Percentiles rank a stretch among this genome's conserved stretches.
These are phyloP conservation scores for Zygoascus flipseniorum DNA, from an alignment of 805 yeast species.

Conservation along the genomic window DNA sequence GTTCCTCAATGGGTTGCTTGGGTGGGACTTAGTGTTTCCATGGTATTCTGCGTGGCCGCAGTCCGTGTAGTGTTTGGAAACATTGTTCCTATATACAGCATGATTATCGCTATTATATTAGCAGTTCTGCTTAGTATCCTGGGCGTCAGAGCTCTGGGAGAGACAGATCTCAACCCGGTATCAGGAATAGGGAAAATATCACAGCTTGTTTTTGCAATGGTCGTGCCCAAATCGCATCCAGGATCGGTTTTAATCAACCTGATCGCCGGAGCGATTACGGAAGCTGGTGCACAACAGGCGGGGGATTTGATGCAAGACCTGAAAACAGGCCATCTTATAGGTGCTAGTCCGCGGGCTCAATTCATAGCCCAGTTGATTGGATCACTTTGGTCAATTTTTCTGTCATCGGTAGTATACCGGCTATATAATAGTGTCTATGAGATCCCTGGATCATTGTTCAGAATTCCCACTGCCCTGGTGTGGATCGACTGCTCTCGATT, in stretches of 20 bases:
- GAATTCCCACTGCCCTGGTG: constrained; percentile 91
- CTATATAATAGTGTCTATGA: constrained; percentile 75
- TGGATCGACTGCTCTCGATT: constrained; percentile 96
- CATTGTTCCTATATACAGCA: constrained; percentile 62
- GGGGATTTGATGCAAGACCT: constrained; percentile 97
- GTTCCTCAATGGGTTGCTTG: constrained; percentile 43
- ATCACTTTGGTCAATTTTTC: constrained; percentile 69
- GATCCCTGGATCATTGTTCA: constrained; percentile 72
- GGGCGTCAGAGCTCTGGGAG: constrained; percentile 92
- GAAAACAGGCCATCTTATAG: constrained; percentile 85
- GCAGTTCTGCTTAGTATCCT: constrained; percentile 75
- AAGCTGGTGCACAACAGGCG: constrained; percentile 98
- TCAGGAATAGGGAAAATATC: constrained; percentile 94
- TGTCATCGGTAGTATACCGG: constrained; percentile 75
- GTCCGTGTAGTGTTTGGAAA: constrained; percentile 62
- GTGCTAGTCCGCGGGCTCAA: constrained; percentile 90
- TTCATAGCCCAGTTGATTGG: constrained; percentile 87
- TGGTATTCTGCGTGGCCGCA: constrained; percentile 57
- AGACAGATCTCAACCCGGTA: constrained; percentile 94
- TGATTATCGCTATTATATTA: constrained; percentile 56
- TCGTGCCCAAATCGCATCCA: constrained; percentile 66
- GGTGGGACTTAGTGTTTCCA: constrained; percentile 56
- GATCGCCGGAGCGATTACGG: constrained; percentile 95
- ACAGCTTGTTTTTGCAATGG: constrained; percentile 75
- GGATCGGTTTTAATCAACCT: constrained; percentile 77